Percentiles rank a stretch among this genome's conserved stretches.
phyloP scores from a whole-genome alignment of 2,329 filamentous ascomycete genomes.

The Epichloe sp. region DNA sequence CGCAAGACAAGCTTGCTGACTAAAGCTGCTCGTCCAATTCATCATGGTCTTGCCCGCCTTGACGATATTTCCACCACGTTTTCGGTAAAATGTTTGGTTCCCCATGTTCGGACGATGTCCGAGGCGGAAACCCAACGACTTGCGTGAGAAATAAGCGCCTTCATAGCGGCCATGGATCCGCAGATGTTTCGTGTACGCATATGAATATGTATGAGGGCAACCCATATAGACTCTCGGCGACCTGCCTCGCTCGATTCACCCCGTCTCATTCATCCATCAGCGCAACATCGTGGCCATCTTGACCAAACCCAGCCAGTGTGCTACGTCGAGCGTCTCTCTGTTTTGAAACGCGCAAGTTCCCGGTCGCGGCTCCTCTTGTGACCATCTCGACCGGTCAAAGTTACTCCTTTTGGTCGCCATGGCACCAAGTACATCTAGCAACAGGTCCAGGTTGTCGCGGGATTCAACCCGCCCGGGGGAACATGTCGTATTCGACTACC shows the following conservation, averaged over 20 bases:
- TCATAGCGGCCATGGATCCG: too few relatives aligned
- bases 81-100: too few relatives aligned
- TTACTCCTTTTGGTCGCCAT: background rate
- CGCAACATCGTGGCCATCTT: background rate
- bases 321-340: background rate
- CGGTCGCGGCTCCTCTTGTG: background rate
- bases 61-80: too few relatives aligned
- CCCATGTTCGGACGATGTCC: too few relatives aligned
- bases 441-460: background rate
- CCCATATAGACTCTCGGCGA: too few relatives aligned
- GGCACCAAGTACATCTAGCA: background rate
- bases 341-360: background rate
- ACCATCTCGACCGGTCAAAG: background rate
- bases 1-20: background rate
- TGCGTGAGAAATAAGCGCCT: too few relatives aligned
- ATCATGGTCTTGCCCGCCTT: too few relatives aligned
- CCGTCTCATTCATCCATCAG: background rate
- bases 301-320: too few relatives aligned
- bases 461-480: background rate
- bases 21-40: constrained; percentile 4
- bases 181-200: too few relatives aligned
- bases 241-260: too few relatives aligned
- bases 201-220: too few relatives aligned
- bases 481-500: background rate
- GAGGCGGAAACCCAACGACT: too few relatives aligned